Base-by-base conservation (phyloP, 1,139 yeast species). In the Blastobotrys niveus region DNA sequence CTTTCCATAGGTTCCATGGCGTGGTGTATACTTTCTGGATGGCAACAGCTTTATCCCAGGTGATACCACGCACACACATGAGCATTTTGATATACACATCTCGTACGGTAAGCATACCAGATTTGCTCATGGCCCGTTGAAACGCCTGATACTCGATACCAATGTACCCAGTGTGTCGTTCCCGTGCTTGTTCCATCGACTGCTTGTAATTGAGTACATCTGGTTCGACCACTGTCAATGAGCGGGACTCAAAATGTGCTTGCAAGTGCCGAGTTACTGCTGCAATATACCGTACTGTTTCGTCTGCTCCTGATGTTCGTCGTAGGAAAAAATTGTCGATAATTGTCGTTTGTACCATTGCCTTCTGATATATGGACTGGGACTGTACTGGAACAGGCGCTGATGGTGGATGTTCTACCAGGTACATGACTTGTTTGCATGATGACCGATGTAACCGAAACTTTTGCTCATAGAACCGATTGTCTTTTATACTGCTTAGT, bases 391-490 rank as follows among this genome's bases (percentile, higher is more conserved):
- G 57, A 38, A 52, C 48, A 9, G 51, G 52, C 22, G 52, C n/a
- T 2, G 71, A 60, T 24, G 75, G 73, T 3, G 75, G 75, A 50
- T 86, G 95, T 60, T 93, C 99, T n/a, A 93, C 77, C 12, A 93
- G 62, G 56, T 91, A 93, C 53, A 79, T 82, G 36, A 81, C 76
- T 53, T 83, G 74, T 26, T 70, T 69, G 60, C 89, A 68, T 0
- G 84, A 86, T 0, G 93, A 75, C 59, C 80, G 75, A 42, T 72
- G 74, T 48, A 91, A 67, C 44, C 99, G 73, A 21, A 73, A 68
- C 59, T 91, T 89, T 59, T 91, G 99, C 60, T 91, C 98, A 15
- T 52, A 56, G 45, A 65, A 89, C 43, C 99, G 69, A 3, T 96
- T 96, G 64, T 91, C 98, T 50, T 76, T 74, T 37, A 93, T 88